Conservation (phyloP, 2,329 filamentous ascomycete species). For the Ophiostoma montium region DNA sequence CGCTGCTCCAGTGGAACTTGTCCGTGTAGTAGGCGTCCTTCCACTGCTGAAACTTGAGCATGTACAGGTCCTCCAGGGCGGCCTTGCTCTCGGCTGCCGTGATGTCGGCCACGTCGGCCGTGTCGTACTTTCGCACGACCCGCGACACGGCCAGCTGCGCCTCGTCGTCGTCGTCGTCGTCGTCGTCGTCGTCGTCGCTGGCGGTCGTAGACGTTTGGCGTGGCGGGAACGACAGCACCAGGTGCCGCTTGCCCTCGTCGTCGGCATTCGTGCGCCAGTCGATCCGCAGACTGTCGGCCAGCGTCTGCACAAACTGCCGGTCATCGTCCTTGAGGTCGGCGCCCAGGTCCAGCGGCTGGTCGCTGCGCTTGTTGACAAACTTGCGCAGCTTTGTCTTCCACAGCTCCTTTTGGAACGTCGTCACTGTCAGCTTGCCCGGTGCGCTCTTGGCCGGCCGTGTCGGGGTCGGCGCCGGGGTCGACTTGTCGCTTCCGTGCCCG, state of each 20-base stretch:
- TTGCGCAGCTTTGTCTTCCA: slow-evolving; percentile 70
- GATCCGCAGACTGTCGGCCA: slow-evolving; percentile 50
- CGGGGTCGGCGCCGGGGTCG: background rate
- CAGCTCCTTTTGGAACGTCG: slow-evolving; percentile 64
- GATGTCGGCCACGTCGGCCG: slow-evolving; percentile 70
- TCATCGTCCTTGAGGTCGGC: slow-evolving; percentile 63
- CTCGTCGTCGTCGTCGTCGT: slow-evolving; percentile 53
- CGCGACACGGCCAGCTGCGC: slow-evolving; percentile 69
- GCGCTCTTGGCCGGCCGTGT: slow-evolving; percentile 26
- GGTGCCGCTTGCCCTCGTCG: slow-evolving; percentile 38
- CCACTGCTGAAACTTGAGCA: slow-evolving; percentile 81
- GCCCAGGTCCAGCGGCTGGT: slow-evolving; percentile 58
- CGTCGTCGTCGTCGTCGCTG: slow-evolving; percentile 10
- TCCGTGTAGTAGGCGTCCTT: slow-evolving; percentile 85
- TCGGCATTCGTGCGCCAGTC: slow-evolving; percentile 45
- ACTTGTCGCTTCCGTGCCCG: background rate
- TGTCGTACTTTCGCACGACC: slow-evolving; percentile 82
- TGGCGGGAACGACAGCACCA: slow-evolving; percentile 35
- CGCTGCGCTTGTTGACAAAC: slow-evolving; percentile 58
- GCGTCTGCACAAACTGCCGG: slow-evolving; percentile 81
- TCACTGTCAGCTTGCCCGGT: slow-evolving; percentile 56
- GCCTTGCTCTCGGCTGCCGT: slow-evolving; percentile 66
- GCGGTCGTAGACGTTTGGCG: slow-evolving; percentile 16
- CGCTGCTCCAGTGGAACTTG: slow-evolving; percentile 78
- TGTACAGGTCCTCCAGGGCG: slow-evolving; percentile 71